Evolutionary conservation across 345 rosid species (phyloP), one percentile per base, ranked within the genome.

Genomic region (Erysimum cheiranthoides): DNA sequence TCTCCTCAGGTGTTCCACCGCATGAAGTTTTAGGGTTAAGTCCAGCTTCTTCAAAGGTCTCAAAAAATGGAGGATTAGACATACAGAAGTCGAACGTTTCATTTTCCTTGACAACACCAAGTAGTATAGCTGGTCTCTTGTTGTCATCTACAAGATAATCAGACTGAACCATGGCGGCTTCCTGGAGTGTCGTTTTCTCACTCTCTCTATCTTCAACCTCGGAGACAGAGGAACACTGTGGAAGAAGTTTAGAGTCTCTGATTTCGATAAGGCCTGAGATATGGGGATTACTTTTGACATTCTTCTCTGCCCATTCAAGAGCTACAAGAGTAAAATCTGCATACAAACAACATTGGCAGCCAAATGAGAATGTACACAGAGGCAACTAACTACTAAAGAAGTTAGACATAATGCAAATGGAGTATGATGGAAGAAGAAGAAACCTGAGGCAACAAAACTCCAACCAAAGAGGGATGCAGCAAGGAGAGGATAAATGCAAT

Each of bases 1-100:
- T 95, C 86, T 92, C 97, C 53, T 71, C 85, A 1, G 79, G 79
- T 73, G 99, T 92, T 65, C 99, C 98, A 31, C 98, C 99, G 59
- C 97, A 92, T 4, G 93, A 76, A 46, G 99, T 92, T 84, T 86
- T 90, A 6, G 99, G 99, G 71, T 95, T 95, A 45, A 90, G 85
- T 35, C 98, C 97, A 61, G 93, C 84, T 82, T 88, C 93, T 74
- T 87, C 93, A 76, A 88, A 82, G 61, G 82, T 82, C 77, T 88
- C 89, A 27, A 95, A 95, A 84, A 92, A 95, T 3, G 99, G 99
- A 84, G 99, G 99, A 80, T 95, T 92, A 66, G 88, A 90, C 96
- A 92, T 89, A 89, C 98, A 92, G 78, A 95, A 95, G 71, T 92
- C 98, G 43, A 90, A 95, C 21, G 78, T 85, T 87, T 95, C 97